Evolutionary conservation across 352 stramenopile genomes (phyloP).

Genomic region (Pythium sp.): DNA sequence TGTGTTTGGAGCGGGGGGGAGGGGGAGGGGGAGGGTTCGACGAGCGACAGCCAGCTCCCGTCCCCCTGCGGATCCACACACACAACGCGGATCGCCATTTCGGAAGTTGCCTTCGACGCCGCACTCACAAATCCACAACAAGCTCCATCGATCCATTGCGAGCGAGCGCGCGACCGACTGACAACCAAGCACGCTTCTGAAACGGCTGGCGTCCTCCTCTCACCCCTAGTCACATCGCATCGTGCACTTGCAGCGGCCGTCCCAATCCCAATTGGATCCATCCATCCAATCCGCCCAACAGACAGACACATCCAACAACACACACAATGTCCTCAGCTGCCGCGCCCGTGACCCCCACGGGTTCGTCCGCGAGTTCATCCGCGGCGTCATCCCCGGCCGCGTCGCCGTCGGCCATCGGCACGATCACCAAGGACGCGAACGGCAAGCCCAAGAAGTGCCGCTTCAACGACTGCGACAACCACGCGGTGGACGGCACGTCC

Average conservation of each 20-base stretch:
- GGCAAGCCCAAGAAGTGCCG: conserved; percentile 61
- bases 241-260: conserved; percentile 6
- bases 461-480: conserved; percentile 83
- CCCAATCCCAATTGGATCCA: not conserved
- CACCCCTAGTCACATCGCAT: conserved; percentile 9
- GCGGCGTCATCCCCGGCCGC: conserved; percentile 17
- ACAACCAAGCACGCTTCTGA: conserved; percentile 8
- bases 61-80: conserved; percentile 9
- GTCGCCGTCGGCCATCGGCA: conserved; percentile 2
- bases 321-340: not conserved
- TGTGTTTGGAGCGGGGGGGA: not conserved
- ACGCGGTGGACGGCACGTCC: conserved; percentile 62
- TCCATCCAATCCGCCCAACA: not conserved
- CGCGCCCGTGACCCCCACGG: conserved; percentile 7
- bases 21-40: conserved; percentile 26
- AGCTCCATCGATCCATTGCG: conserved; percentile 8
- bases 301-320: not conserved
- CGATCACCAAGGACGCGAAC: conserved; percentile 16
- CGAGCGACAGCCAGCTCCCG: conserved; percentile 33
- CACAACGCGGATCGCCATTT: conserved; percentile 43
- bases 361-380: conserved; percentile 16
- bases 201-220: conserved; percentile 10
- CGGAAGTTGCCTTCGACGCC: conserved; percentile 47
- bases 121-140: conserved; percentile 20
- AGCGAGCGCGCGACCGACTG: not conserved